These are phyloP conservation scores for Linum tenue DNA, from an alignment of 345 rosid genomes.

Conservation along the genomic window DNA sequence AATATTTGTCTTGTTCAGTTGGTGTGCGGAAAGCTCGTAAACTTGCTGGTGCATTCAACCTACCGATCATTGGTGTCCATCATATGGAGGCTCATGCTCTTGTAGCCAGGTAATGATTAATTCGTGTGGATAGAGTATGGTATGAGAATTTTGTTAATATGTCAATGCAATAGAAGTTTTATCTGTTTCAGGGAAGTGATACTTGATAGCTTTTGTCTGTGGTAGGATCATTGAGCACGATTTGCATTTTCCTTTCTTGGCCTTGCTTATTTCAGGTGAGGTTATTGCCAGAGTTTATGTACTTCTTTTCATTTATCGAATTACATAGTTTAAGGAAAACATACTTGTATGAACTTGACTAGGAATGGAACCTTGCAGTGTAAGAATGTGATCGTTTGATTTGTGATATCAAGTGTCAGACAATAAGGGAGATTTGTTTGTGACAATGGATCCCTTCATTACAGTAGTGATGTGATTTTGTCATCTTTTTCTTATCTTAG, in stretches of 20 bases:
- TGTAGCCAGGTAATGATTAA: constrained; percentile 56
- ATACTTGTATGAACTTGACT: neutral
- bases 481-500: constrained; percentile 25
- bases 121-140: neutral
- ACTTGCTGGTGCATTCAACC: constrained; percentile 54
- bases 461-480: neutral
- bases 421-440: too few species aligned
- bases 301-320: neutral
- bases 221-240: constrained; percentile 60
- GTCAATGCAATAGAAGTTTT: neutral
- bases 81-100: constrained; percentile 99
- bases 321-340: neutral
- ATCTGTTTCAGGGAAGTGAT: neutral
- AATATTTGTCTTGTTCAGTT: constrained; percentile 38
- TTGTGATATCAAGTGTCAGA: neutral
- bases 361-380: too few species aligned
- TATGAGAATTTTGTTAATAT: neutral
- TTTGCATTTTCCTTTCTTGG: constrained; percentile 84
- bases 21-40: constrained; percentile 83
- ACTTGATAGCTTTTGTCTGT: neutral
- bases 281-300: constrained; percentile 3
- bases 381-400: neutral
- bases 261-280: constrained; percentile 84
- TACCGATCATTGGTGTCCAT: constrained; percentile 74
- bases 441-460: neutral